phyloP scores from a whole-genome alignment of 495 filamentous ascomycete genomes.

The Trichoderma erinaceum region DNA sequence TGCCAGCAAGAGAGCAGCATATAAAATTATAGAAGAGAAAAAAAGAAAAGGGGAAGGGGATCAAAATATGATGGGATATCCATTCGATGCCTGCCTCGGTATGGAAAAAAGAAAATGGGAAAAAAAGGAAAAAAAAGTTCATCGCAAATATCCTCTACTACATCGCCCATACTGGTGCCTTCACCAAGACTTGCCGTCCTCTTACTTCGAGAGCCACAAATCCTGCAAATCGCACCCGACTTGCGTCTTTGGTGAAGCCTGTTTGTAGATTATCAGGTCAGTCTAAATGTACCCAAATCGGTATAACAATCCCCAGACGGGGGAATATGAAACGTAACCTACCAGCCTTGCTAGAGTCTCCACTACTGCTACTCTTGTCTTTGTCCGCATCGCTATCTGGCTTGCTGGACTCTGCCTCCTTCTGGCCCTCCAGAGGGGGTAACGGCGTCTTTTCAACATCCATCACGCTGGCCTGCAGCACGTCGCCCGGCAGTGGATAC shows the following conservation, averaged over 20 bases:
- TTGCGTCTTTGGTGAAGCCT: constrained; percentile 35
- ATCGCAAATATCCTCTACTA: constrained; percentile 20
- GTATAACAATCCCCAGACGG: constrained; percentile 24
- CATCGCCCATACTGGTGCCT: constrained; percentile 82
- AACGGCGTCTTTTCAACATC: constrained; percentile 69
- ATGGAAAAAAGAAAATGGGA: background rate
- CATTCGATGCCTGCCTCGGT: background rate
- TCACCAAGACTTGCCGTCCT: constrained; percentile 73
- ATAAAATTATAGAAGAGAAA: background rate
- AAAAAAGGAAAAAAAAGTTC: background rate
- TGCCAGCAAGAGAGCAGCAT: no score
- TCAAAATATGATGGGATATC: background rate
- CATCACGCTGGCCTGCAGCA: constrained; percentile 66
- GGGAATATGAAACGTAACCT: constrained; percentile 20
- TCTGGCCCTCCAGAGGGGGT: constrained; percentile 54
- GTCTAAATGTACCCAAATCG: no score
- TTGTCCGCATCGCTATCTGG: constrained; percentile 45
- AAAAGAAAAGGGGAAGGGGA: background rate
- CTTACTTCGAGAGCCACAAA: constrained; percentile 84
- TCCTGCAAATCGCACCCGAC: constrained; percentile 70
- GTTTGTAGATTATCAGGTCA: constrained; percentile 17
- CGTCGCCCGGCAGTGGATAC: constrained; percentile 69
- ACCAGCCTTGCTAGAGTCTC: constrained; percentile 31
- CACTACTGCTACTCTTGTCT: constrained; percentile 31
- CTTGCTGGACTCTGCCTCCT: constrained; percentile 29